These are phyloP conservation scores for Fusarium avenaceum DNA, from an alignment of 2,329 filamentous ascomycete genomes.

Conservation along the genomic window DNA sequence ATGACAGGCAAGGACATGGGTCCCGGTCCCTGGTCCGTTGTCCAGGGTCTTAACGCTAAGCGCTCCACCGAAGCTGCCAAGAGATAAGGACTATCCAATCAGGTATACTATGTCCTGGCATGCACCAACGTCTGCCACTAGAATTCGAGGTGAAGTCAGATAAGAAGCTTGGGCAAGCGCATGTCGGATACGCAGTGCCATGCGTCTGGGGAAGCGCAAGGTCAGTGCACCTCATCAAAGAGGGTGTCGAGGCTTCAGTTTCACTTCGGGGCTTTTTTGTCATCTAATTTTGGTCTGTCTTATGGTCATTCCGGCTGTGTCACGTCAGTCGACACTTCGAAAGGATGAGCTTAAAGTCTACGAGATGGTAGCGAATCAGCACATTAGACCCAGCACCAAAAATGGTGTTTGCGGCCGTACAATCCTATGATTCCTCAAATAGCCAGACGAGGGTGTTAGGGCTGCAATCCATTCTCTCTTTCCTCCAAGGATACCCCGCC, in stretches of 20 bases:
- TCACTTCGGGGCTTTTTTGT: slow-evolving; percentile 8
- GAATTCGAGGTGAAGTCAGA: slow-evolving; percentile 29
- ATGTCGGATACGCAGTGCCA: slow-evolving; percentile 31
- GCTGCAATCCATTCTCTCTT: not conserved
- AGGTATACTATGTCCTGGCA: slow-evolving; percentile 36
- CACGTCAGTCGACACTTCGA: too few species aligned
- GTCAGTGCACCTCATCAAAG: slow-evolving; percentile 15
- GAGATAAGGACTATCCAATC: slow-evolving; percentile 52
- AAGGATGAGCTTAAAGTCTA: too few species aligned
- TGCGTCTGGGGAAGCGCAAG: slow-evolving; percentile 41
- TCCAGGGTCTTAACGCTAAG: slow-evolving; percentile 35
- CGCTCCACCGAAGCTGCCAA: slow-evolving; percentile 44
- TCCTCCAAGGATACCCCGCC: not conserved
- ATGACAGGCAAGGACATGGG: slow-evolving; percentile 31
- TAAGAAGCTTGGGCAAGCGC: slow-evolving; percentile 38
- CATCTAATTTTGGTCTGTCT: slow-evolving; percentile 15
- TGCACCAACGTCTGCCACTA: slow-evolving; percentile 30
- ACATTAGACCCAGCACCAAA: not conserved
- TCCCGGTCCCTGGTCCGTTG: slow-evolving; percentile 18
- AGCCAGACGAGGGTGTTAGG: slow-evolving; percentile 6
- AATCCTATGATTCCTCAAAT: slow-evolving; percentile 11
- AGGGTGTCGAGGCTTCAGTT: slow-evolving; percentile 22
- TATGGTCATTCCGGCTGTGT: not conserved
- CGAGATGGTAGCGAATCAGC: slow-evolving; percentile 8
- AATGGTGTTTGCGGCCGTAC: slow-evolving; percentile 6